phyloP scores from a whole-genome alignment of 371 early-diverging fungal genomes.

The Saksenaea oblongispora region DNA sequence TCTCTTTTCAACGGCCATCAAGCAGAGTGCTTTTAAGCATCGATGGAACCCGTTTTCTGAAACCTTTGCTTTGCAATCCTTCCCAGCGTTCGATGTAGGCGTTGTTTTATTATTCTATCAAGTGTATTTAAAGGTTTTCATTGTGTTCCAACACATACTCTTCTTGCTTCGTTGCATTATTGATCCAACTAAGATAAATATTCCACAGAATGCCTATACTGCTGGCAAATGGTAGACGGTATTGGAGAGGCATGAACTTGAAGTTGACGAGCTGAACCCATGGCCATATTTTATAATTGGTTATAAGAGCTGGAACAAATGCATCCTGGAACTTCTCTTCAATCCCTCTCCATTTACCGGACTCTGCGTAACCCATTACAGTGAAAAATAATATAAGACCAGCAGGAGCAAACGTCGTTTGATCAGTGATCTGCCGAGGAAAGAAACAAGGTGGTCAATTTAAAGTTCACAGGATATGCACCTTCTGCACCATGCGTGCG shows the following conservation, averaged over 20 bases:
- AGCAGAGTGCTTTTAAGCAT: too few species aligned
- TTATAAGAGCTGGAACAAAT: conserved; percentile 64
- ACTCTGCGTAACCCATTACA: conserved; percentile 68
- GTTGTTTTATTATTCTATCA: too few species aligned
- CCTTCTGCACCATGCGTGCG: neutral
- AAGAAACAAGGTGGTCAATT: neutral
- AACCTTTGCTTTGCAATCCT: too few species aligned
- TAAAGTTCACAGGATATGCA: neutral
- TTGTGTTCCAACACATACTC: conserved; percentile 16
- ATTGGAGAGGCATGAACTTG: conserved; percentile 71
- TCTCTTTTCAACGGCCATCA: too few species aligned
- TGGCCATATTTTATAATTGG: conserved; percentile 86
- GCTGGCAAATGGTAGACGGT: conserved; percentile 77
- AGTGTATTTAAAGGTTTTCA: neutral
- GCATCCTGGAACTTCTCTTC: conserved; percentile 61
- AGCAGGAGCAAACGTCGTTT: conserved; percentile 73
- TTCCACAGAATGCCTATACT: conserved; percentile 82
- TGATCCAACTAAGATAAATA: conserved; percentile 73
- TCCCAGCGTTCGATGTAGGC: too few species aligned
- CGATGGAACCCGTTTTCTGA: too few species aligned
- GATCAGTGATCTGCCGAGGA: conserved; percentile 52
- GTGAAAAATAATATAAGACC: conserved; percentile 70
- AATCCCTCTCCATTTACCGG: conserved; percentile 54
- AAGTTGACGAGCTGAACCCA: conserved; percentile 79
- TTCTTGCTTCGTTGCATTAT: conserved; percentile 50